phyloP scores from a whole-genome alignment of 306 rosid species.

The Cajanus cajan region DNA sequence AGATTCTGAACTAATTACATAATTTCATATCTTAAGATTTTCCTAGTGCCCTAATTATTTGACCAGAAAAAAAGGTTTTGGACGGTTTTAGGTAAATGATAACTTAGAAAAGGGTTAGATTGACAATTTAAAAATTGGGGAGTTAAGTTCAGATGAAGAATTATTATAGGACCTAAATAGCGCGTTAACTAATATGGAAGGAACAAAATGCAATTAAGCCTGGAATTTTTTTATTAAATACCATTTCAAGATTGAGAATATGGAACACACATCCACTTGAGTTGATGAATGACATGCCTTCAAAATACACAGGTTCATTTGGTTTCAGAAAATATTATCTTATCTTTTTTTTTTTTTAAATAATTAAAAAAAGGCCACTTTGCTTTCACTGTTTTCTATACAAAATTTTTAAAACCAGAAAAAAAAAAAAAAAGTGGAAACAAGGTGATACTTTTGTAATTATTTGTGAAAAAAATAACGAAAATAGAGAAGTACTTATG shows the following conservation, averaged over 20 bases:
- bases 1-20: background rate
- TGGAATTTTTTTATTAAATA: background rate
- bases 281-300: slow-evolving; percentile 12
- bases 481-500: background rate
- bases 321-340: background rate
- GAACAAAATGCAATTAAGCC: background rate
- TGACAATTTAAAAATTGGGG: background rate
- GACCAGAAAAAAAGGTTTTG: background rate
- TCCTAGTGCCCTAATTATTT: background rate
- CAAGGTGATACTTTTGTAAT: background rate
- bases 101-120: background rate
- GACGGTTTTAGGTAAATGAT: background rate
- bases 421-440: background rate
- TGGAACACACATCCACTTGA: background rate
- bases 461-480: background rate
- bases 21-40: background rate
- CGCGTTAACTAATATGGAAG: background rate
- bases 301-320: background rate
- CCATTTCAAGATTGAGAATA: slow-evolving; percentile 17
- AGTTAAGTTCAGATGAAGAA: background rate
- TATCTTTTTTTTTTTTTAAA: background rate
- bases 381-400: background rate
- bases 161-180: background rate
- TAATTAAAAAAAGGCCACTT: background rate
- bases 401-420: background rate